phyloP scores from a whole-genome alignment of 83 land plant genomes.

The Isoetes engelmannii region DNA sequence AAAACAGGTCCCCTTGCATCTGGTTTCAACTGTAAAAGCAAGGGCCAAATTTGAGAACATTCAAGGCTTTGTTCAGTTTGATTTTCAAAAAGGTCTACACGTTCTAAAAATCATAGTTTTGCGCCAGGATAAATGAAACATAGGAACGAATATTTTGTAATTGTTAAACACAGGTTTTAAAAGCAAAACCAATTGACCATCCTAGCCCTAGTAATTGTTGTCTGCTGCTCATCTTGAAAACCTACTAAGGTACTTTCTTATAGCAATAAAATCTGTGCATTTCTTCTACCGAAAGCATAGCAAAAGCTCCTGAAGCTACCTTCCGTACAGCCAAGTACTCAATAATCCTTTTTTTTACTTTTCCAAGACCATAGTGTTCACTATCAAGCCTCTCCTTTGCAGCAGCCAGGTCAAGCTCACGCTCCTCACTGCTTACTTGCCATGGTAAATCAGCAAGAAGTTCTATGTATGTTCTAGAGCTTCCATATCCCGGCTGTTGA shows the following conservation, averaged over 20 bases:
- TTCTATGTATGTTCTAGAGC: constrained; percentile 84
- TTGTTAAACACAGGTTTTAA: too few relatives aligned
- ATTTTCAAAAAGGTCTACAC: too few relatives aligned
- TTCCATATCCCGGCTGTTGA: constrained; percentile 96
- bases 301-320: constrained; percentile 30
- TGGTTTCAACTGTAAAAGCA: constrained; percentile 76
- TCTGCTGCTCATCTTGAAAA: too few relatives aligned
- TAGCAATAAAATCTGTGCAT: background rate
- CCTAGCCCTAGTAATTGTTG: too few relatives aligned
- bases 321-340: constrained; percentile 96
- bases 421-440: constrained; percentile 82
- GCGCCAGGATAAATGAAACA: too few relatives aligned
- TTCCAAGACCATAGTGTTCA: constrained; percentile 84
- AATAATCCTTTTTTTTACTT: constrained; percentile 91
- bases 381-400: constrained; percentile 90
- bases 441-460: constrained; percentile 93
- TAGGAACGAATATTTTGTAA: too few relatives aligned
- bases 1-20: constrained; percentile 96
- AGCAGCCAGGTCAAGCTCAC: constrained; percentile 66
- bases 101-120: too few relatives aligned
- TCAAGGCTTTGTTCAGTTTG: too few relatives aligned
- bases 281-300: background rate
- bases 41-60: background rate
- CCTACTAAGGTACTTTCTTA: too few relatives aligned
- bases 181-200: too few relatives aligned